Evolutionary conservation across 768 basidiomycete species (phyloP).

Genomic region (Baorangia bicolor): DNA sequence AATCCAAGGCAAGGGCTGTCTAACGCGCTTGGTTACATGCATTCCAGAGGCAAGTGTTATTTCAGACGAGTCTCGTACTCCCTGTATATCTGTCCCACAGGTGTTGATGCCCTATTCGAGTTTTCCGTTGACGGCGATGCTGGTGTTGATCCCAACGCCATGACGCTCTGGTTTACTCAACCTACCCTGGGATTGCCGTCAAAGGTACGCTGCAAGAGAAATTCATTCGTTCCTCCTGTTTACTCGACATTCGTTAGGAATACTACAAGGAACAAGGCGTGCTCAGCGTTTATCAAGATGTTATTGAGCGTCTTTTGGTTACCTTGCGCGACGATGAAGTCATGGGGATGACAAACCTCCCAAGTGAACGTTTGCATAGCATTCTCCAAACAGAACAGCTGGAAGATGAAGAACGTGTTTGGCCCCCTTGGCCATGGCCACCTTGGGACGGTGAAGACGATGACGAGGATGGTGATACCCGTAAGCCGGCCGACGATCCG

Average conservation of each 20-base stretch:
- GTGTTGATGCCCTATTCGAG: conserved; percentile 73
- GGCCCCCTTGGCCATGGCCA: conserved; percentile 86
- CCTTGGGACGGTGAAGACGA: conserved; percentile 74
- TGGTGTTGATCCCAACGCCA: conserved; percentile 80
- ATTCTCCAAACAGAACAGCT: conserved; percentile 39
- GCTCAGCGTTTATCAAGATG: conserved; percentile 64
- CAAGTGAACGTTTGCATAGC: conserved; percentile 18
- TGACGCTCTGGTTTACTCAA: conserved; percentile 86
- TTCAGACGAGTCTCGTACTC: not conserved
- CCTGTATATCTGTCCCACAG: conserved; percentile 38
- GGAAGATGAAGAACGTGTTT: conserved; percentile 40
- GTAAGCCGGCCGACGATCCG: conserved; percentile 34
- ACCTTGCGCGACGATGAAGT: conserved; percentile 50
- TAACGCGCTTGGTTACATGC: conserved; percentile 79
- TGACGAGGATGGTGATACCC: conserved; percentile 40
- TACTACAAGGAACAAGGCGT: conserved; percentile 82
- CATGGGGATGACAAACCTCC: conserved; percentile 9
- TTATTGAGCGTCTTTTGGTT: conserved; percentile 65
- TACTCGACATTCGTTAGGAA: conserved; percentile 48
- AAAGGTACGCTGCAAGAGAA: conserved; percentile 49
- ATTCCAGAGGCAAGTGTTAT: conserved; percentile 67
- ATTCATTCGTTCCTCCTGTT: not conserved
- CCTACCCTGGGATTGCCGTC: conserved; percentile 80
- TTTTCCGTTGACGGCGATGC: conserved; percentile 88
- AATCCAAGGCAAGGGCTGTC: conserved; percentile 62